Evolutionary conservation across 2,329 filamentous ascomycete genomes (phyloP), one percentile per base, ranked within the genome.

Genomic region (Pseudogymnoascus sp.): DNA sequence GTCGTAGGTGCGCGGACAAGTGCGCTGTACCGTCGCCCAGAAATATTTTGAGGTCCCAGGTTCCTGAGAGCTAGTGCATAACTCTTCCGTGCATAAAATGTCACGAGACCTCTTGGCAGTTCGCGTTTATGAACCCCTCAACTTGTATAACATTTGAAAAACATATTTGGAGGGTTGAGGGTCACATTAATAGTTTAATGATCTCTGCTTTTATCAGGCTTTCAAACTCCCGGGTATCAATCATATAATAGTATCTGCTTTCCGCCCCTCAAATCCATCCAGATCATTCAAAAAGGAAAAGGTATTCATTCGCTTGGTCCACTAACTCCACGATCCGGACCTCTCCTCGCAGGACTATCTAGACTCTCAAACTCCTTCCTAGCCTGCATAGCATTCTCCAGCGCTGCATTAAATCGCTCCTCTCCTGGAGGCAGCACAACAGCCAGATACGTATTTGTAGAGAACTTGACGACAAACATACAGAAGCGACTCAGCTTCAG

Each of bases 401-500:
- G 86, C 11, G 93, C 93, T 62, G 90, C 87, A 70, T 97, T 97
- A 79, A 96, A 96, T 5, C 90, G 84, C 18, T 91, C 90, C 75
- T 97, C 93, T 23, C 93, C 93, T 0, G 93, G 92, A 0, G 95
- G 93, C 68, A 97, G 85, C 37, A 96, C 88, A 7, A 96, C 91
- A 72, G 96, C 91, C 65, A 99, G 88, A 72, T 97, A 97, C 2
- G 95, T 99, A 76, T 99, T 99, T 62, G 95, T 96, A 1, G 95
- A 99, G 69, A 99, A 92, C 69, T 96, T 91, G 67, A 92, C 90
- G 67, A 97, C 91, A 74, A 97, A 96, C 75, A 97, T 88, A 77
- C 91, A 96, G 79, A 97, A 97, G 64, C 84, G 83, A 50, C 84
- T 80, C 63, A 89, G 88, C 75, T 91, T 93, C 77, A 93, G 86